These are phyloP conservation scores for Penicillium coprophilum DNA, from an alignment of 495 filamentous ascomycete species.

Conservation along the genomic window DNA sequence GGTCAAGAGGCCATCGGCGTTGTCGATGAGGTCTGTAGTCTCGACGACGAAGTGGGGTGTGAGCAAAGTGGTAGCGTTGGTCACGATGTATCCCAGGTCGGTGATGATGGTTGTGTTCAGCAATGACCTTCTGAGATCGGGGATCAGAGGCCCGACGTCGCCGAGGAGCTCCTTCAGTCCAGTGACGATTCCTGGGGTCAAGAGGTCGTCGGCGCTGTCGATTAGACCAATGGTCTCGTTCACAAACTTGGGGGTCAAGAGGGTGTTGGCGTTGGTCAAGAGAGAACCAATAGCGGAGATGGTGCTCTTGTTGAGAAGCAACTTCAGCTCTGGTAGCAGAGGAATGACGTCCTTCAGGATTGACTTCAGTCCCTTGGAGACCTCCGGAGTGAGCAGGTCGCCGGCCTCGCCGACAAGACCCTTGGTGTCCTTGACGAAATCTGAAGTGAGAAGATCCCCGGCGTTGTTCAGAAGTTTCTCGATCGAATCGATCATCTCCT, in stretches of 20 bases:
- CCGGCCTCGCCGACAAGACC: slow-evolving; percentile 17
- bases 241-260: slow-evolving; percentile 39
- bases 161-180: slow-evolving; percentile 34
- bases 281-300: slow-evolving; percentile 32
- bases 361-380: slow-evolving; percentile 16
- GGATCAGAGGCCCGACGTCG: slow-evolving; percentile 33
- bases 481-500: slow-evolving; percentile 35
- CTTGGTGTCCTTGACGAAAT: slow-evolving; percentile 38
- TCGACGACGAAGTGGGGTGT: slow-evolving; percentile 34
- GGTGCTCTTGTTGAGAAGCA: slow-evolving; percentile 19
- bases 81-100: slow-evolving; percentile 38
- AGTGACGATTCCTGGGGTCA: slow-evolving; percentile 30
- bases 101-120: slow-evolving; percentile 36
- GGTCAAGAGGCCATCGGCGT: slow-evolving; percentile 39
- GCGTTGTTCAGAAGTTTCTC: slow-evolving; percentile 39
- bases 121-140: slow-evolving; percentile 27
- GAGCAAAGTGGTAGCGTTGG: slow-evolving; percentile 38
- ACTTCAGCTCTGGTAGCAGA: slow-evolving; percentile 28
- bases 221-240: slow-evolving; percentile 42
- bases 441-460: slow-evolving; percentile 36
- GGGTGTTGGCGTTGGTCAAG: slow-evolving; percentile 40
- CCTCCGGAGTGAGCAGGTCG: slow-evolving; percentile 14
- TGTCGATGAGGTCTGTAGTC: slow-evolving; percentile 34
- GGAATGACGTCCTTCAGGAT: slow-evolving; percentile 14
- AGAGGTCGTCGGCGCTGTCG: slow-evolving; percentile 40